These are phyloP conservation scores for Eutypella sp. DNA, from an alignment of 2,329 filamentous ascomycete genomes.

Conservation along the genomic window DNA sequence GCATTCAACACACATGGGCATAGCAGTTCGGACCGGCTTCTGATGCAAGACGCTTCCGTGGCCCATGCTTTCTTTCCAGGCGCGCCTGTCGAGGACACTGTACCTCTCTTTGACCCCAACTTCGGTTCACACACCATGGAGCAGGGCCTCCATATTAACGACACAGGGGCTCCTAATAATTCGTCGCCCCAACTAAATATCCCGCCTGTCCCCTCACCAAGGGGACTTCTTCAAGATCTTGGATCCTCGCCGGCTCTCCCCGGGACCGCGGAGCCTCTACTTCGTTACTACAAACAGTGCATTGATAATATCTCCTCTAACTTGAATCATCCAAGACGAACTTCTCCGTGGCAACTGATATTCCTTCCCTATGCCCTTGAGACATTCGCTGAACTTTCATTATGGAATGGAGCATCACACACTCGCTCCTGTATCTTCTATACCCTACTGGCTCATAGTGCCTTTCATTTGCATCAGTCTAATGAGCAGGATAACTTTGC, in stretches of 20 bases:
- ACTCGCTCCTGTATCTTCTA: slow-evolving; percentile 34
- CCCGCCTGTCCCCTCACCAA: background rate
- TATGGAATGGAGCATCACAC: slow-evolving; percentile 34
- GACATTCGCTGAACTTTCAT: slow-evolving; percentile 35
- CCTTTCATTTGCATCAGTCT: slow-evolving; percentile 31
- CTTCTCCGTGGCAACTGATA: slow-evolving; percentile 39
- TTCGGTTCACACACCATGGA: background rate
- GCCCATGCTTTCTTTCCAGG: background rate
- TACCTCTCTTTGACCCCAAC: background rate
- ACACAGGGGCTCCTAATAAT: background rate
- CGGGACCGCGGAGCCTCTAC: slow-evolving; percentile 18
- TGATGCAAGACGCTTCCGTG: background rate
- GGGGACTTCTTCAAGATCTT: background rate
- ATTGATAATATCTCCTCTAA: slow-evolving; percentile 26
- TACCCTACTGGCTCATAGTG: slow-evolving; percentile 36
- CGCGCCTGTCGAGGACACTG: background rate
- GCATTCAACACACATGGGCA: background rate
- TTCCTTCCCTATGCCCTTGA: slow-evolving; percentile 37
- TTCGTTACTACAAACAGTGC: slow-evolving; percentile 24
- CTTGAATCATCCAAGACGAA: slow-evolving; percentile 26
- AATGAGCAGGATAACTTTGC: slow-evolving; percentile 8
- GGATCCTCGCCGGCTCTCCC: slow-evolving; percentile 3
- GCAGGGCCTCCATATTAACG: background rate
- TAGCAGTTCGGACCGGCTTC: background rate
- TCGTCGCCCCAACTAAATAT: background rate